Evolutionary conservation across 345 rosid species (phyloP).

Genomic region (Kandelia obovata): DNA sequence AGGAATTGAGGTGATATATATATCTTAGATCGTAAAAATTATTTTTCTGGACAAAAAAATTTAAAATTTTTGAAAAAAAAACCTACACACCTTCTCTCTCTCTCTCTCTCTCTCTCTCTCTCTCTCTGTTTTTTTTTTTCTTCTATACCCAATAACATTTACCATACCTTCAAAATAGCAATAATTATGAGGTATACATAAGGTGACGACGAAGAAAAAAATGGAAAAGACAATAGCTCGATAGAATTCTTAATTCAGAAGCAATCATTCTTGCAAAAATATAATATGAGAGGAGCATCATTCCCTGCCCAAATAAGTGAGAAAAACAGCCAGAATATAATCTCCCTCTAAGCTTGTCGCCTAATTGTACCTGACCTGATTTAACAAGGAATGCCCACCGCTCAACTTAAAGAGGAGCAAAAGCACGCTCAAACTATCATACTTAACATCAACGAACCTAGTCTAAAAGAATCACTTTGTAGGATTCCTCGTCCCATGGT

Average conservation of each 20-base stretch:
- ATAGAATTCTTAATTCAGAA: not conserved
- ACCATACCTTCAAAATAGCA: too few relatives aligned
- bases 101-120: too few relatives aligned
- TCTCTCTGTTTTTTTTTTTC: too few relatives aligned
- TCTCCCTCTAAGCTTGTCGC: not conserved
- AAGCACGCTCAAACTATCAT: not conserved
- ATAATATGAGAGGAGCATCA: not conserved
- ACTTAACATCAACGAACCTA: slow-evolving; percentile 1
- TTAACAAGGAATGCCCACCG: slow-evolving; percentile 2
- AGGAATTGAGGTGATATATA: too few relatives aligned
- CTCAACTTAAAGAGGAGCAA: not conserved
- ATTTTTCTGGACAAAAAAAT: too few relatives aligned
- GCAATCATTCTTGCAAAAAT: not conserved
- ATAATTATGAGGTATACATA: too few relatives aligned
- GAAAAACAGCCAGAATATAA: not conserved
- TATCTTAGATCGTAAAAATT: too few relatives aligned
- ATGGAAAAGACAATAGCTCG: not conserved
- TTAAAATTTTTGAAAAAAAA: too few relatives aligned
- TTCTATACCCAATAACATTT: too few relatives aligned
- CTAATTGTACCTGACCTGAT: not conserved
- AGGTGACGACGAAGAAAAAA: too few relatives aligned
- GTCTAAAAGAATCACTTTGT: not conserved
- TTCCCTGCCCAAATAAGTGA: not conserved
- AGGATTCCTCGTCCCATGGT: not conserved
- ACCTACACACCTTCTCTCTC: too few relatives aligned